Base-by-base conservation (phyloP, 495 filamentous ascomycete genomes). In the Neurospora sp. region DNA sequence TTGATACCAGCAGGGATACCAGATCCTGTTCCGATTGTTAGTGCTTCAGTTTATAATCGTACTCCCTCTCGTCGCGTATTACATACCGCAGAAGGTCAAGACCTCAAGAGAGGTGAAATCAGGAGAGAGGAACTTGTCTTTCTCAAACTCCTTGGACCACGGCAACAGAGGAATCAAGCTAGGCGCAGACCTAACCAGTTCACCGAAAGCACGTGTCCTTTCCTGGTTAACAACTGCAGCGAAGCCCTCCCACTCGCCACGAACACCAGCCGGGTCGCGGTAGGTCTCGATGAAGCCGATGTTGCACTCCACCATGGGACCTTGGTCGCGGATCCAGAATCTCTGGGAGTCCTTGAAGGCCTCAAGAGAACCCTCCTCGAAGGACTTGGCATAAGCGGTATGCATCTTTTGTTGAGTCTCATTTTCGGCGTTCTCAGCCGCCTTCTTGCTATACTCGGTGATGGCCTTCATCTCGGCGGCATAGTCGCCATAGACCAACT, bases 241-340 rank as follows among this genome's bases (percentile, higher is more conserved):
- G 77, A 97, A 96, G 1, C 94, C 95, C 81, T 98, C 95, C 96
- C 96, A 99, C 79, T 99, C 96, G n/a, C 92, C 94, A 70, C 95
- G 87, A 12, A 97, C 89, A 68, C 96, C 95, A 71, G 93, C 91
- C 1, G 96, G 96, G 79, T 99, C 96, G 69, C 96, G 88, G 78
- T 98, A 99, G 0, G 94, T 97, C 83, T 99, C 96, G 48, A 99
- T 91, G 77, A 98, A 99, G 1, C 96, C 96, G 72, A 98, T 89
- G 80, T 98, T 95, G 20, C 87, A 91, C 81, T 98, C 96, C 20
- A 99, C 89, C 80, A 88, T 90, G 8, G 96, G 96, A 18, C 93
- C 91, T 73, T 94, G 92, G 75, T 99, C 94, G 70, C 91, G 89
- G 61, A 99, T 94, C 96, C 96, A 99, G 75, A 89, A 89, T 69